Base-by-base conservation (phyloP, 352 stramenopile genomes). In the Phytopythium sindhum region DNA sequence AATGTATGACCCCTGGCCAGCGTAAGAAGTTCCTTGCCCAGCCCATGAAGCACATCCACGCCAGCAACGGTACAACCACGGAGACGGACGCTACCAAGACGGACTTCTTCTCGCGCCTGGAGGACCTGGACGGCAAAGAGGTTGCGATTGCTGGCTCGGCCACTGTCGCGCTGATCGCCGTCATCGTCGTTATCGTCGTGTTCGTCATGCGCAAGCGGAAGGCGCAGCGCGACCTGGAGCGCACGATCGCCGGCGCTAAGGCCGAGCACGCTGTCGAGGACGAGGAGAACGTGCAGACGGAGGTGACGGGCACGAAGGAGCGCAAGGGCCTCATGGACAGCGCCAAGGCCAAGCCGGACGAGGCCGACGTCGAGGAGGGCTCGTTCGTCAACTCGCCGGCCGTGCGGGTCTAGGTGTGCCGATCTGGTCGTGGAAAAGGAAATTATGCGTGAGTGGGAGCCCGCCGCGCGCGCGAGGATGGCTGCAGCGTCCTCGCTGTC, bases 31-130 rank as follows among this genome's bases (percentile, higher is more conserved):
- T 91, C 78, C 70, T 95, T 12, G 68, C 79, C 0, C 86, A 95
- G 74, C 86, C 84, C 24, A 89, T 95, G 78, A 93, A 95, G 75
- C 84, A 95, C 74, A 88, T 93, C 21, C 82, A 93, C 76, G 80
- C 82, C 31, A 81, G 47, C 64, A 93, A 90, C 65, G 84, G 78
- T 54, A 87, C 80, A 23, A 44, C 67, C 0, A 44, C 48, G 0
- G 79, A 86, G 24, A 64, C 65, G 1, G 73, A 83, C 31, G 77
- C 80, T 19, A 65, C 74, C 28, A 63, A 80, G 69, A 91, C 84
- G 5, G 73, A 93, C 58, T 93, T 93, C 54, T 74, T 91, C 19
- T 71, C 81, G 19, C 69, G 70, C 9, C 65, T 93, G 6, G 80
- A 91, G 57, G 71, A 89, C 9, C 42, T 90, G 6, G 74, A 93